Evolutionary conservation across 192 early-diverging fungal species (phyloP), one percentile per base, ranked within the genome.

Genomic region (Kickxella alabastrina): DNA sequence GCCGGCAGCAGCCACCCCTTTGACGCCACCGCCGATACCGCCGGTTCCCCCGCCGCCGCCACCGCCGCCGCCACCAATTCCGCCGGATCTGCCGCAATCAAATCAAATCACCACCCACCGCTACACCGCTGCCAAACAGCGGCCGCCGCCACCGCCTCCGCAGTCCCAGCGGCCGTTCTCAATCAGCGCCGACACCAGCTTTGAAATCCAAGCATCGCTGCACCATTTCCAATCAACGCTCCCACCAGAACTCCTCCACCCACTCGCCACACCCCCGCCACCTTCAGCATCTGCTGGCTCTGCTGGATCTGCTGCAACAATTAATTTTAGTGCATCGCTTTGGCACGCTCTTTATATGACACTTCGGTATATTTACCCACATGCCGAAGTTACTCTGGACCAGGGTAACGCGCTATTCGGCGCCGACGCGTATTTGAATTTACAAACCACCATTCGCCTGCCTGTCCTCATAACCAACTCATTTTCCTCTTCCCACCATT

Each of bases 111-210:
- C 31, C 34, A n/a, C 34, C 34, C 1, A 10, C 34, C 2, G 12
- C 34, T 2, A 10, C 34, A 6, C 39, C 39, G 39, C 39, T 17
- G 39, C 39, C 39, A 3, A 4, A 19, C 19, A 14, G 10, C 41
- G 18, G 1, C 41, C 41, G 1, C 41, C 19, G 10, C 31, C 31
- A 32, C 31, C 31, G 31, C 31, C 31, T 6, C 41, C 41, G 1
- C 29, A 18, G 10, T 37, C 47, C 3, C 47, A 49, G 34, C 32
- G 47, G 14, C 47, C 47, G 4, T 49, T 49, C 19, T 49, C 47
- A 0, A 35, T 49, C 18, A 29, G 32, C 7, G 17, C 21, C 0
- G 47, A 49, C 21, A 36, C 32, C 26, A 36, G 32, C 32, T 6
- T 3, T 21, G 22, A 49, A 2, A 49, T 32, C 1, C 27, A 36